Percentiles rank a stretch among this genome's conserved stretches.
Conservation (phyloP, 441 rosid species). For the Corymbia citriodora region DNA sequence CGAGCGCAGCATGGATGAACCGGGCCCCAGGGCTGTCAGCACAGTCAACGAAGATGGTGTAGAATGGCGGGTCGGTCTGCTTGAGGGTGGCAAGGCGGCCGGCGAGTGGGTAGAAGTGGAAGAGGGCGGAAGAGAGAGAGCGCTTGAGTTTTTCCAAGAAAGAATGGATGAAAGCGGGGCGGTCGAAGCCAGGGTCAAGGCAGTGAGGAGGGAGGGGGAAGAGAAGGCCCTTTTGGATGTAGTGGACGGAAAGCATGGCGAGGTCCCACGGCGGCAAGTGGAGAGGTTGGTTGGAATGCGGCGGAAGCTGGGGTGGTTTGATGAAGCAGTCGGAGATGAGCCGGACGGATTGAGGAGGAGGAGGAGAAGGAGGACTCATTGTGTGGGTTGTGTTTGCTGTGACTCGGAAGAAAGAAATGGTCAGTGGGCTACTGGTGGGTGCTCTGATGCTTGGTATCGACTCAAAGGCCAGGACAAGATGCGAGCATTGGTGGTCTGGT, state of each 20-base stretch:
- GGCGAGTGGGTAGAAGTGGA: constrained; percentile 57
- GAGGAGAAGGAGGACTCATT: not conserved
- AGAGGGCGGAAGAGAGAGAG: constrained; percentile 51
- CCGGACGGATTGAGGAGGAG: constrained; percentile 16
- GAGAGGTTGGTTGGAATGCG: constrained; percentile 37
- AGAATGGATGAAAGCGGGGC: constrained; percentile 15
- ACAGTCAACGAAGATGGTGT: constrained; percentile 14
- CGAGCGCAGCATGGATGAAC: not conserved
- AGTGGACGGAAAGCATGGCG: constrained; percentile 46
- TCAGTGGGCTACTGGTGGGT: not conserved
- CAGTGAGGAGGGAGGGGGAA: constrained; percentile 32
- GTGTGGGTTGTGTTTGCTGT: not conserved
- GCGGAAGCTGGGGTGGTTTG: constrained; percentile 25
- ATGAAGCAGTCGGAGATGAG: constrained; percentile 45
- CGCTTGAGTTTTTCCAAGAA: constrained; percentile 34
- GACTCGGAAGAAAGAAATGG: not conserved
- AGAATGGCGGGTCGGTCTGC: constrained; percentile 1
- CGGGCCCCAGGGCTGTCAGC: constrained; percentile 6
- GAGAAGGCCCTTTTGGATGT: constrained; percentile 72
- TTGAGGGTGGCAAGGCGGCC: constrained; percentile 16
- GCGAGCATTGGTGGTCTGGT: not conserved
- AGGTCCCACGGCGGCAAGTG: constrained; percentile 63
- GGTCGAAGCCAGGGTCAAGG: not conserved
- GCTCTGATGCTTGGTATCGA: not conserved
- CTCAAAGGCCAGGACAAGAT: not conserved